A percentile compares a stretch with the other conserved stretches of the same genome.
These are phyloP conservation scores for Fragaria vesca DNA, from an alignment of 306 rosid species.

Conservation along the genomic window DNA sequence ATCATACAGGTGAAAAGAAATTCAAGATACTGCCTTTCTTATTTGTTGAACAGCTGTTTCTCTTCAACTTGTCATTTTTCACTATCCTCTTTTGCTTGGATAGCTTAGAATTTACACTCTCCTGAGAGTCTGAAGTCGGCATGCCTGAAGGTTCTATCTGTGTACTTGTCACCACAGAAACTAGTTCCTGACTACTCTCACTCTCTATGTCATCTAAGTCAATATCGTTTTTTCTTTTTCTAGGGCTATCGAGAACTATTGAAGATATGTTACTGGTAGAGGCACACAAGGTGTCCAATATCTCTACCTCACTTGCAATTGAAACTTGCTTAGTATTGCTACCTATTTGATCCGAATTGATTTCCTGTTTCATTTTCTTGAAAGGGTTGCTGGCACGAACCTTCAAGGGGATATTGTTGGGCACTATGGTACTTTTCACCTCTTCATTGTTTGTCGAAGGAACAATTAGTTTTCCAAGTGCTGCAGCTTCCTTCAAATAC, in stretches of 20 bases:
- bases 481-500: constrained; percentile 40
- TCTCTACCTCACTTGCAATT: constrained; percentile 31
- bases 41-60: constrained; percentile 31
- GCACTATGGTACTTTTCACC: constrained; percentile 13
- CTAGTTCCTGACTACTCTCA: constrained; percentile 30
- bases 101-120: constrained; percentile 59
- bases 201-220: constrained; percentile 32
- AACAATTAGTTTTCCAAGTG: constrained; percentile 58
- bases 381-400: constrained; percentile 83
- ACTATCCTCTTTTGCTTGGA: constrained; percentile 37
- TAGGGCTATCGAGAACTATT: constrained; percentile 29
- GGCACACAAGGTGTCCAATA: constrained; percentile 24
- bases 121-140: constrained; percentile 51
- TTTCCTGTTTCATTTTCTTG: constrained; percentile 53
- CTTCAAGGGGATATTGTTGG: constrained; percentile 33
- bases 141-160: constrained; percentile 43
- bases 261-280: constrained; percentile 28
- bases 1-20: constrained; percentile 73
- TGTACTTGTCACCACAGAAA: constrained; percentile 47
- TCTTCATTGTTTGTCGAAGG: constrained; percentile 38
- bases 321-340: constrained; percentile 33
- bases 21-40: constrained; percentile 56
- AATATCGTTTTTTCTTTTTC: constrained; percentile 47
- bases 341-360: constrained; percentile 21
- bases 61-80: constrained; percentile 46